These are phyloP conservation scores for Hypoxylon sp. DNA, from an alignment of 2,329 filamentous ascomycete species.

Conservation along the genomic window DNA sequence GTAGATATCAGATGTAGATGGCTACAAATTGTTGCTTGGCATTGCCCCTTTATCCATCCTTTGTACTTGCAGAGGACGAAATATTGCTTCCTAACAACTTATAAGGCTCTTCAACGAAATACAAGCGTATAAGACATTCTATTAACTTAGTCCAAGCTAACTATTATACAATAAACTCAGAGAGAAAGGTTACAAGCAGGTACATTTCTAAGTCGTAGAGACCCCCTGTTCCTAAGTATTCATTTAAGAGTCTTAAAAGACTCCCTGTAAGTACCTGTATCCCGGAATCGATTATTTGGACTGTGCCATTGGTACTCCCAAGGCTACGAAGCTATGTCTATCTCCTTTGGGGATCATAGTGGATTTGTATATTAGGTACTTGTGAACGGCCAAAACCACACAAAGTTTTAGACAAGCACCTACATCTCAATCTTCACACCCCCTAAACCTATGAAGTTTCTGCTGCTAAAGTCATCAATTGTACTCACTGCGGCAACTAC, in stretches of 20 bases:
- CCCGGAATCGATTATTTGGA: background rate
- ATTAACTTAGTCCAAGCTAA: background rate
- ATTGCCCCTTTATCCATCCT: background rate
- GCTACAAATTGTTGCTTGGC: too few species aligned
- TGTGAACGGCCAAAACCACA: background rate
- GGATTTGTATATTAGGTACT: background rate
- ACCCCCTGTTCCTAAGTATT: background rate
- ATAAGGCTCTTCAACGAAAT: background rate
- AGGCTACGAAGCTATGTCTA: background rate
- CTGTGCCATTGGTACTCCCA: background rate
- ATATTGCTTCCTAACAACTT: background rate
- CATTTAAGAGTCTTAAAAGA: background rate
- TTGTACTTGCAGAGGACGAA: background rate
- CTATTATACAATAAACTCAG: background rate
- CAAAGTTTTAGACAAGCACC: background rate
- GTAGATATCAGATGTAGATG: too few species aligned
- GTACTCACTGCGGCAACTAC: constrained; percentile 3
- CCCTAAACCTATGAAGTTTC: background rate
- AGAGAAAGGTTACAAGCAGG: background rate
- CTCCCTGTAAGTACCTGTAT: background rate
- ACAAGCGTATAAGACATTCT: background rate
- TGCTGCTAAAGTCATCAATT: background rate
- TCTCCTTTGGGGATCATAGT: background rate
- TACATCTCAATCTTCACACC: background rate
- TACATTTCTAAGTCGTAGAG: too few species aligned